A percentile compares a stretch with the other conserved stretches of the same genome.
These are phyloP conservation scores for Capsicum chinense DNA, from an alignment of 257 asterid species.

Conservation along the genomic window DNA sequence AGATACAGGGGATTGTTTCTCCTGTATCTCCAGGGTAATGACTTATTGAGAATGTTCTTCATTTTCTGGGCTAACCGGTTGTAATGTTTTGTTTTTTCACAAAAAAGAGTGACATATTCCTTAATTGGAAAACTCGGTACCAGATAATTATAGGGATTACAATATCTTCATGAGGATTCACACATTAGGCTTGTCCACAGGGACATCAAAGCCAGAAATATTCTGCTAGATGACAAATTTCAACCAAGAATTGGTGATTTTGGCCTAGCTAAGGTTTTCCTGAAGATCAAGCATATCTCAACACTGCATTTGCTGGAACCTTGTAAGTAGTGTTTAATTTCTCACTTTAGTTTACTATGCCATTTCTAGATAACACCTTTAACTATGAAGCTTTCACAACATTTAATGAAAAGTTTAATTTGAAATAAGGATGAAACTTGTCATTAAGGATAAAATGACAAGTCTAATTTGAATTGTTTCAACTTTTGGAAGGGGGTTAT, in stretches of 20 bases:
- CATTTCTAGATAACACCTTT: not conserved
- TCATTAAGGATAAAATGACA: no score
- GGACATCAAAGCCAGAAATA: conserved; percentile 86
- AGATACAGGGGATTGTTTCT: no score
- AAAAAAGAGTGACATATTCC: conserved; percentile 54
- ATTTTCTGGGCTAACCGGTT: not conserved
- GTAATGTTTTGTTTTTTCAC: conserved; percentile 31
- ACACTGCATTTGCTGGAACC: conserved; percentile 87
- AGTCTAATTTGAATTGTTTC: no score
- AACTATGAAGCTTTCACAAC: not conserved
- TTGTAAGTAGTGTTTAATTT: conserved; percentile 49
- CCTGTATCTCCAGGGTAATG: not conserved
- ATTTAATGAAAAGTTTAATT: no score
- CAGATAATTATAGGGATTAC: conserved; percentile 80
- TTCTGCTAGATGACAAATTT: conserved; percentile 76
- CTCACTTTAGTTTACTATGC: no score
- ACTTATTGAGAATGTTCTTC: not conserved
- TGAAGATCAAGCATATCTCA: conserved; percentile 88
- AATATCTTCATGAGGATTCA: conserved; percentile 82
- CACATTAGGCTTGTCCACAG: conserved; percentile 78
- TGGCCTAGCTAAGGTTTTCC: conserved; percentile 83
- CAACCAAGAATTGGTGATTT: conserved; percentile 83
- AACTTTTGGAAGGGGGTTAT: no score
- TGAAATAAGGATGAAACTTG: no score
- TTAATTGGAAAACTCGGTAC: conserved; percentile 70